Conservation (phyloP, 2,329 filamentous ascomycete species). For the Neonectria ditissima region DNA sequence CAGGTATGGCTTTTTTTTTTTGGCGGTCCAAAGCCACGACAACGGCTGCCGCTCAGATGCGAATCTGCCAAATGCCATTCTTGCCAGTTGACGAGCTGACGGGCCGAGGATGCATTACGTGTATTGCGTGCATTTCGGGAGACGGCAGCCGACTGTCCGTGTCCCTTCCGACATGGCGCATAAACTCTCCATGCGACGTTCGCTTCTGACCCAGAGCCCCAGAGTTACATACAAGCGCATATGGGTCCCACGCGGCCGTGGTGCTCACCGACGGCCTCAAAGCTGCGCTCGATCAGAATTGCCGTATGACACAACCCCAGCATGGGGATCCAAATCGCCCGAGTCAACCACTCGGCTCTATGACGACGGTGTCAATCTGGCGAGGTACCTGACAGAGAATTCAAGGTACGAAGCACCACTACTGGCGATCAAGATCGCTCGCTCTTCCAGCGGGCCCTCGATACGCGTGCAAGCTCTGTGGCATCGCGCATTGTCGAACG, state of each 20-base stretch:
- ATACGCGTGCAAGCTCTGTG: conserved; percentile 21
- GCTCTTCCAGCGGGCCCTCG: conserved; percentile 9
- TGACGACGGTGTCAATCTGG: conserved; percentile 8
- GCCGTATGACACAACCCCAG: conserved; percentile 34
- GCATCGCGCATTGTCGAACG: conserved; percentile 31
- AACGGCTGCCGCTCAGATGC: conserved; percentile 19
- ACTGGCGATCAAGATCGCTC: conserved; percentile 5
- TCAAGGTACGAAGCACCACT: background rate
- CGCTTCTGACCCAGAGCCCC: conserved; percentile 7
- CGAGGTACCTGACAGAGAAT: conserved; percentile 10
- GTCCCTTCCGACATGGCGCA: conserved; percentile 22
- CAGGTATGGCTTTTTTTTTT: background rate
- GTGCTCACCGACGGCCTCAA: conserved; percentile 38
- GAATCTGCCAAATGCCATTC: conserved; percentile 22
- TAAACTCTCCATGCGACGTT: conserved; percentile 25
- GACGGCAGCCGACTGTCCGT: conserved; percentile 29
- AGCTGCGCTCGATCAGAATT: conserved; percentile 45
- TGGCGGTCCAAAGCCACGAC: conserved; percentile 1
- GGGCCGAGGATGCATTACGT: background rate
- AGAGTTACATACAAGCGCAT: conserved; percentile 10
- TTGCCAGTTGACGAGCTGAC: background rate
- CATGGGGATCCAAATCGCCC: conserved; percentile 37
- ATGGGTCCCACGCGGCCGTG: conserved; percentile 23
- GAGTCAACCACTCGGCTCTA: conserved; percentile 34
- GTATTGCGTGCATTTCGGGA: conserved; percentile 41